Base-by-base conservation (phyloP, 108 stramenopile species). In the Discostella stelligeroides region DNA sequence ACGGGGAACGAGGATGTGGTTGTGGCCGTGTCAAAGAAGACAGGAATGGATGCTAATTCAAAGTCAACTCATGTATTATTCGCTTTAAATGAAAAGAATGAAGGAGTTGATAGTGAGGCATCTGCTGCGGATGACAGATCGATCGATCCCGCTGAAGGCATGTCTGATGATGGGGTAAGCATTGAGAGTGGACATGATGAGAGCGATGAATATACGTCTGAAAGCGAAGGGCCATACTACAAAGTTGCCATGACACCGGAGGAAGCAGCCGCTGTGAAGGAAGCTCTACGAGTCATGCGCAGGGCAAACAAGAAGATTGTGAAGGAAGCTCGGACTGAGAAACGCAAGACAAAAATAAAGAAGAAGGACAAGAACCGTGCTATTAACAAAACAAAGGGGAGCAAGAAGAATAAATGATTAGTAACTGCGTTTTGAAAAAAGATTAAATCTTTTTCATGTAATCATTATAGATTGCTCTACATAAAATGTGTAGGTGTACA, bases 281-380 rank as follows among this genome's bases (percentile, higher is more conserved):
- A 86, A 50, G 90, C 76, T 0, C 29, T 81, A 37, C 79, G 75
- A 57, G 87, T 76, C 18, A 62, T 69, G 47, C 84, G 90, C 18
- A 90, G 80, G 72, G 89, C 86, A 12, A 91, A 94, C 78, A 94
- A 94, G 54, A 92, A 92, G 65, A 75, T 78, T 30, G 90, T 91
- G 53, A 88, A 86, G 61, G 92, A 90, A 63, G 82, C 75, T 25
- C 78, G 86, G 38, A 80, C 4, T n/a, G n/a, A n/a, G n/a, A n/a
- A n/a, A n/a, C n/a, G n/a, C n/a, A n/a, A n/a, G n/a, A n/a, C n/a
- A n/a, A 96, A 96, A 63, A 84, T 96, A 29, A 96, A 96, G 74
- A 96, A 96, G 77, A 94, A 96, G 66, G 91, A 94, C 63, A 96
- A 96, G 71, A 87, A 88, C 60, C 73, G 85, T 43, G 88, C 92